Percentiles rank a stretch among this genome's conserved stretches.
Evolutionary conservation across 345 rosid genomes (phyloP).

Genomic region (Salix suchowensis): DNA sequence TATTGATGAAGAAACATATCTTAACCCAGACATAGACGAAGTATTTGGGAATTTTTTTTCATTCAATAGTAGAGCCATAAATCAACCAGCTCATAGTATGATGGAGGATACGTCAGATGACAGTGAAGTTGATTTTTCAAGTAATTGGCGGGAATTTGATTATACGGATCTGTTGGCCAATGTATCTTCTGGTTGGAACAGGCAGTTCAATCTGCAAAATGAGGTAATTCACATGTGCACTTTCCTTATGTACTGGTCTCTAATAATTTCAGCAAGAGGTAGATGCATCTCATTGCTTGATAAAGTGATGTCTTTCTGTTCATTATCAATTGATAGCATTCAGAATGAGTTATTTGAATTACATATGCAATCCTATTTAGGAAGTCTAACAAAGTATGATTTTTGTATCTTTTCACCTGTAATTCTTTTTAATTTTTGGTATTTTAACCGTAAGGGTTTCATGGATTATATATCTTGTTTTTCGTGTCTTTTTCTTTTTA

Average conservation of each 20-base stretch:
- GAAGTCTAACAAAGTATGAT: background rate
- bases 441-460: background rate
- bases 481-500: background rate
- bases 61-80: constrained; percentile 10
- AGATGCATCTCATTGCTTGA: background rate
- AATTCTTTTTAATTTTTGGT: background rate
- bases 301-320: background rate
- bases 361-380: background rate
- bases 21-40: constrained; percentile 38
- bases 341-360: background rate
- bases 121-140: constrained; percentile 57
- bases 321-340: background rate
- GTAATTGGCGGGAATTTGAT: constrained; percentile 37
- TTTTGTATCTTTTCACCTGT: background rate
- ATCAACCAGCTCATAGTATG: constrained; percentile 30
- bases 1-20: constrained; percentile 26
- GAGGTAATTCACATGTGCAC: constrained; percentile 43
- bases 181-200: constrained; percentile 33
- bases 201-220: constrained; percentile 32
- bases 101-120: constrained; percentile 53
- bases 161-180: constrained; percentile 30
- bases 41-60: constrained; percentile 34
- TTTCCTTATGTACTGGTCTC: background rate
- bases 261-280: background rate
- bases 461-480: background rate